phyloP scores from a whole-genome alignment of 148 eudicot genomes.

The Nyssa sinensis region DNA sequence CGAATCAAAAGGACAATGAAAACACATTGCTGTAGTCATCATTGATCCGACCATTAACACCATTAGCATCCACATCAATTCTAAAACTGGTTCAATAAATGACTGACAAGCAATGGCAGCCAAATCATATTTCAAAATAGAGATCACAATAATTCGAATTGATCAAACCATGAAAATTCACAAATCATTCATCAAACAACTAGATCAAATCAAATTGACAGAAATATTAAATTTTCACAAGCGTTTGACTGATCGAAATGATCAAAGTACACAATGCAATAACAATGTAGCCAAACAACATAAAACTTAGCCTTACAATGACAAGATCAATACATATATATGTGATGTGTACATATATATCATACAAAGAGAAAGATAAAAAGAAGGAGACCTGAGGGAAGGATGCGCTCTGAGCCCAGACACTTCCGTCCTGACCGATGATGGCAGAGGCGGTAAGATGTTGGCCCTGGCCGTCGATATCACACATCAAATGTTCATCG shows the following conservation, averaged over 20 bases:
- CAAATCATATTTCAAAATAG: not conserved
- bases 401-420: constrained; percentile 58
- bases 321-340: not conserved
- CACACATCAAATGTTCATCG: constrained; percentile 63
- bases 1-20: not conserved
- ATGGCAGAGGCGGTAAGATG: constrained; percentile 66
- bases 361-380: not conserved
- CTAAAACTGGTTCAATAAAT: not conserved
- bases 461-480: constrained; percentile 43
- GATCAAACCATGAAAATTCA: too few species aligned
- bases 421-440: constrained; percentile 50
- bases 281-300: not conserved
- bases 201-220: not conserved
- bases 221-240: not conserved
- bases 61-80: not conserved
- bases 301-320: too few species aligned
- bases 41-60: not conserved
- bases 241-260: too few species aligned
- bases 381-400: constrained; percentile 48
- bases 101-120: not conserved
- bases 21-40: not conserved
- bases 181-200: not conserved
- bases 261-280: not conserved
- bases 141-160: not conserved
- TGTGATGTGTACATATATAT: not conserved